phyloP scores from a whole-genome alignment of 164 flowering plant species.

The Kalanchoe fedtschenkoi region DNA sequence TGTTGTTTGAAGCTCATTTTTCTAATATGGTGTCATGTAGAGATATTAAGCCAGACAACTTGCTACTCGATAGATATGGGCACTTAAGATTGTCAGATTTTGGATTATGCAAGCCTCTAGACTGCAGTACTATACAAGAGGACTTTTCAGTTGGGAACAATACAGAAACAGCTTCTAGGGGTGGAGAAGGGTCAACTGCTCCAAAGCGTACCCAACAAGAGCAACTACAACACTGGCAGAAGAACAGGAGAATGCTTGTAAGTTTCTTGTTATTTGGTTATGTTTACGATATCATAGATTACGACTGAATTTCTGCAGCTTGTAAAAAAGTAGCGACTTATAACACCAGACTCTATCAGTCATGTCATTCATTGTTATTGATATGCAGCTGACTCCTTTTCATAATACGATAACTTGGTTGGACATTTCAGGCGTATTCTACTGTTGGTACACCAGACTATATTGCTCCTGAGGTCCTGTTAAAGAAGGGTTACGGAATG shows the following conservation, averaged over 20 bases:
- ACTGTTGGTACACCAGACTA: conserved; percentile 66
- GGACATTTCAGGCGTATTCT: conserved; percentile 43
- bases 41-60: conserved; percentile 57
- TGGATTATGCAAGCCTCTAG: conserved; percentile 58
- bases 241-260: conserved; percentile 62
- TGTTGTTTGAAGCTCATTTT: no score
- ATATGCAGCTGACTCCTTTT: no score
- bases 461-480: conserved; percentile 55
- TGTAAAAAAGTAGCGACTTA: no score
- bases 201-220: conserved; percentile 49
- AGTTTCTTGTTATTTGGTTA: conserved; percentile 3
- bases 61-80: conserved; percentile 45
- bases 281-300: no score
- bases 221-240: conserved; percentile 71
- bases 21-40: conserved; percentile 12
- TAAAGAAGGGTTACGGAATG: conserved; percentile 65
- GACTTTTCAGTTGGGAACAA: conserved; percentile 30
- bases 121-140: conserved; percentile 32
- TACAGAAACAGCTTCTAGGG: conserved; percentile 29
- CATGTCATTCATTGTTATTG: no score
- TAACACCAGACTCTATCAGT: no score
- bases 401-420: no score
- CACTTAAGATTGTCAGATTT: conserved; percentile 59
- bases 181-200: conserved; percentile 39
- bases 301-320: no score